Evolutionary conservation across 306 rosid species (phyloP), one percentile per base, ranked within the genome.

Genomic region (Neltuma alba): DNA sequence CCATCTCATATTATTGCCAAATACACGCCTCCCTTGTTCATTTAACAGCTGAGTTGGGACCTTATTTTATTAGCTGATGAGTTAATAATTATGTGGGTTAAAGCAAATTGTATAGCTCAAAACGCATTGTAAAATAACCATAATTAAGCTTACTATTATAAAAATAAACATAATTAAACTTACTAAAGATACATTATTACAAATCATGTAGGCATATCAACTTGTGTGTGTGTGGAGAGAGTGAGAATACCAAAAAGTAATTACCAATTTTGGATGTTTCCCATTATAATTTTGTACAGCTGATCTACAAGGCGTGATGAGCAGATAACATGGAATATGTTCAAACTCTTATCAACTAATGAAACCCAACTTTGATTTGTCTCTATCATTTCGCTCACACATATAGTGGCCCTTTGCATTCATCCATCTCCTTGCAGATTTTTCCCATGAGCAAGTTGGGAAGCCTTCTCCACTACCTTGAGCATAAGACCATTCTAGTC

Each of bases 381-480:
- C 27, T 52, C 20, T 57, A 57, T 25, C 42, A 63, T 72, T 65
- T 66, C 54, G 2, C 74, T 25, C 79, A 40, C 37, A 57, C 34
- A 61, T 31, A 44, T 42, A 45, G 21, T 60, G 0, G 45, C 60
- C 55, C 42, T 33, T 31, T 3, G 16, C 27, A 63, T 1, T 31
- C 34, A 48, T 58, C 76, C 76, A 20, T 69, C 28, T 52, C 6
- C 11, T 52, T 21, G 2, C 7, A 52, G 58, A 52, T 20, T 52
- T 52, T 52, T 2, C 25, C 58, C 11, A 20, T 52, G 27, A 27
- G 1, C 57, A 23, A 20, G 27, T 52, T 52, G 25, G 58, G 12
- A 52, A n/a, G 27, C 3, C 27, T 52, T 52, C 58, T n/a, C 0
- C 58, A 52, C 11, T n/a, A 0, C 58, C 58, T 52, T 2, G 58